Evolutionary conservation across 2,329 filamentous ascomycete species (phyloP), one percentile per base, ranked within the genome.

Genomic region (Chaetomium sp.): DNA sequence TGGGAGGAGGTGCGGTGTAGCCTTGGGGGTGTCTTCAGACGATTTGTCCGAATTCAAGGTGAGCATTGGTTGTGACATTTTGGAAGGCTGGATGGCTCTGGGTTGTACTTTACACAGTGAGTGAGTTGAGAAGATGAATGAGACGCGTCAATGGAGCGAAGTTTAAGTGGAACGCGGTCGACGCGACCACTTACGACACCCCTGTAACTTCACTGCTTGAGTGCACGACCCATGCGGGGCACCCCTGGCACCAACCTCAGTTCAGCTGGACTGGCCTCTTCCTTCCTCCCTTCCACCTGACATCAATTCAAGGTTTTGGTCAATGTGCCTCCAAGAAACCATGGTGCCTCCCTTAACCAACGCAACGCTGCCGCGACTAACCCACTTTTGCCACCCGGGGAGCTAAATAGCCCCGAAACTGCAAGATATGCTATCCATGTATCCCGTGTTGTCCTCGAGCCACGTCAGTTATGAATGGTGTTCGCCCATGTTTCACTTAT

Each of bases 1-100:
- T 3, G 93, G 93, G 16, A 97, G 82, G 23, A 97, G 79, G 72
- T 97, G 89, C 4, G 89, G 85, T 0, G 81, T 85, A 62, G 81
- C 80, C 65, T 81, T 81, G 54, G 62, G 59, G 12, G 63, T 5
- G 72, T 67, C n/a, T 8, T 23, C 60, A 2, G 56, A 38, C 3
- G 57, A 13, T 19, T 49, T 31, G 25, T 69, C 62, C 27, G 45
- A 33, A 13, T 75, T 73, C 33, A 84, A 72, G 3, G 73, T 71
- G 29, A 84, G 75, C 19, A 83, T 81, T 45, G 78, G 75, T 63
- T 78, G 76, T 7, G 77, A 72, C 81, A 82, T 63, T 23, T 19
- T 58, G 16, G 4, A 6, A 10, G 45, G 12, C 33, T 53, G 50
- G 21, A n/a, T 27, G 25, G 23, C 10, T 19, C 19, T 12, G 25